These are phyloP conservation scores for Xylariaceae sp. DNA, from an alignment of 2,329 filamentous ascomycete species.

Conservation along the genomic window DNA sequence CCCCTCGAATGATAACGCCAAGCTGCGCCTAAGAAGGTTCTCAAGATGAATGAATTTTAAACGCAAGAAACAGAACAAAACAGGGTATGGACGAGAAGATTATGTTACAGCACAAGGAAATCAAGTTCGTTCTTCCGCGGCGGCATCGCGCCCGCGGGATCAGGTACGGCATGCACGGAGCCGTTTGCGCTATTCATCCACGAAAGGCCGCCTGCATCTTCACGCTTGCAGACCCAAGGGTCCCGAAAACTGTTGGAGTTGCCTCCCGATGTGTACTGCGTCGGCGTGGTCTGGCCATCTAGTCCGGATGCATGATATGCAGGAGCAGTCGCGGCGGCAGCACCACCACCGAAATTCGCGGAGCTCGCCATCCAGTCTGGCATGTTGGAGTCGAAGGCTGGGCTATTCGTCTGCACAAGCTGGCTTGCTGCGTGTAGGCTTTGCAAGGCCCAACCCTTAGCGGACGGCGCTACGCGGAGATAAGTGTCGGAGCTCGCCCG, in stretches of 20 bases:
- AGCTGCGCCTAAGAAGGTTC: neutral
- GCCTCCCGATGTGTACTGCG: neutral
- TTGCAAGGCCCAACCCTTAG: slow-evolving; percentile 20
- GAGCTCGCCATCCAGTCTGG: slow-evolving; percentile 14
- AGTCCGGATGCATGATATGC: neutral
- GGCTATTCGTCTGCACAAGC: neutral
- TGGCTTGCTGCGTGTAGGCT: slow-evolving; percentile 16
- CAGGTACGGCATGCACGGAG: neutral
- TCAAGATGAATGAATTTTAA: neutral
- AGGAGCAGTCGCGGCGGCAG: neutral
- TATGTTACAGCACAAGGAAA: slow-evolving; percentile 16
- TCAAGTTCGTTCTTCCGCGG: slow-evolving; percentile 18
- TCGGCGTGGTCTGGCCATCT: neutral
- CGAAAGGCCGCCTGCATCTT: neutral
- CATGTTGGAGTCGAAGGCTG: slow-evolving; percentile 13
- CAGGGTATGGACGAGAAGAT: neutral
- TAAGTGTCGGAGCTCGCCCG: slow-evolving; percentile 14
- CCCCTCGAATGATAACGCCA: neutral
- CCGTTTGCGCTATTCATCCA: slow-evolving; percentile 9
- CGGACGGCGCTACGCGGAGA: slow-evolving; percentile 18
- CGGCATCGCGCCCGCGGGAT: neutral
- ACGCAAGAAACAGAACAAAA: neutral
- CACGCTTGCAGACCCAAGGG: slow-evolving; percentile 6
- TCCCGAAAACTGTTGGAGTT: neutral
- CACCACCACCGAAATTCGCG: neutral